These are phyloP conservation scores for Flaveria floridana DNA, from an alignment of 140 eudicot species.

Conservation along the genomic window DNA sequence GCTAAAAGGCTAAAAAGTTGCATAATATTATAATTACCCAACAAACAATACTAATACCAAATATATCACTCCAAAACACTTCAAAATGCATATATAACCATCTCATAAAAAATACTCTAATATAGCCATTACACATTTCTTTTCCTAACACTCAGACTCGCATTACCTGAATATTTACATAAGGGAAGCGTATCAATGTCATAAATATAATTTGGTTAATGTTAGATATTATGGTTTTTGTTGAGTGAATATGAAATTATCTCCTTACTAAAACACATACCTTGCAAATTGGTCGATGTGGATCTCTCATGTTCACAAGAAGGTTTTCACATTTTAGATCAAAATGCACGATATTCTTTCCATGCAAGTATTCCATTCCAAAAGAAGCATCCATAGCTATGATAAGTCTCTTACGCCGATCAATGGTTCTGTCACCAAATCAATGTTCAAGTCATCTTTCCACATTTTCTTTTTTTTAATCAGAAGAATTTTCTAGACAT, in stretches of 20 bases:
- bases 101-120: neutral
- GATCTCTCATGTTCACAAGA: slow-evolving; percentile 69
- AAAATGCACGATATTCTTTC: slow-evolving; percentile 75
- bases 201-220: neutral
- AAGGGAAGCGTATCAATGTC: slow-evolving; percentile 1
- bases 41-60: neutral
- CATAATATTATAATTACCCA: neutral
- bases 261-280: slow-evolving; percentile 31
- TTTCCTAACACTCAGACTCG: neutral
- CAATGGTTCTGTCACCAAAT: slow-evolving; percentile 52
- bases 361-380: slow-evolving; percentile 81
- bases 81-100: neutral
- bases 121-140: neutral
- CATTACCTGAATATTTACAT: neutral
- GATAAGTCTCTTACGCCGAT: slow-evolving; percentile 62
- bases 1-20: neutral
- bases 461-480: too few relatives aligned
- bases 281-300: slow-evolving; percentile 78
- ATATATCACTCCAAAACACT: neutral
- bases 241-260: neutral
- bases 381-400: slow-evolving; percentile 84
- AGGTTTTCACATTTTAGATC: slow-evolving; percentile 77
- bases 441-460: too few relatives aligned
- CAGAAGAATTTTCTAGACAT: too few relatives aligned
- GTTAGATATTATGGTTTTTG: neutral